Percentiles rank a stretch among this genome's conserved stretches.
These are phyloP conservation scores for Phyllosticta citrichinensis DNA, from an alignment of 2,329 filamentous ascomycete species.

Conservation along the genomic window DNA sequence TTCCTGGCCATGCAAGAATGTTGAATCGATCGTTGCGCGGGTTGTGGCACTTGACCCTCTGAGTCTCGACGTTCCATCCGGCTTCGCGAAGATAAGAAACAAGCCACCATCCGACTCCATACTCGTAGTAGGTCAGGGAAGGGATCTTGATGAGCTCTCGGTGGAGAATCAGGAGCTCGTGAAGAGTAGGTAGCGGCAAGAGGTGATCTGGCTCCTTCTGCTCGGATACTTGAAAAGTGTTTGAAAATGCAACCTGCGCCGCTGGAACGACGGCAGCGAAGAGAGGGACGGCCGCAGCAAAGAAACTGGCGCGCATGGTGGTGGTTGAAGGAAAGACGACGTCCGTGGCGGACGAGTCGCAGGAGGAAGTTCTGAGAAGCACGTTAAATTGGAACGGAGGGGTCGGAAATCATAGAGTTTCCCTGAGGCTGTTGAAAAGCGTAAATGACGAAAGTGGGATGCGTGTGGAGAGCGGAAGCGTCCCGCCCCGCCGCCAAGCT, in stretches of 20 bases:
- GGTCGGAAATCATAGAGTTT: neutral
- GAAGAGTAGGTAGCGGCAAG: constrained; percentile 4
- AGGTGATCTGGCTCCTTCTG: neutral
- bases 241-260: neutral
- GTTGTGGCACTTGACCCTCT: constrained; percentile 28
- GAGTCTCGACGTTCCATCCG: constrained; percentile 54
- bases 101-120: constrained; percentile 58
- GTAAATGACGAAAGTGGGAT: constrained; percentile 5
- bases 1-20: constrained; percentile 55
- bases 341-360: neutral
- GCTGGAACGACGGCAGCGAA: neutral
- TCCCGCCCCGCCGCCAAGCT: constrained; percentile 4
- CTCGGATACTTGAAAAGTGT: neutral
- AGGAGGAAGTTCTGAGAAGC: neutral
- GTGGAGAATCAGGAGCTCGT: constrained; percentile 60
- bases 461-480: neutral
- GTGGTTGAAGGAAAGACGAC: neutral
- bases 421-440: neutral
- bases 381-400: neutral
- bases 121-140: constrained; percentile 62
- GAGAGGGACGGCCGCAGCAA: neutral
- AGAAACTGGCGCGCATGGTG: neutral
- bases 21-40: constrained; percentile 51
- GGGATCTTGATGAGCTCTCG: constrained; percentile 62
- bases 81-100: constrained; percentile 52